Evolutionary conservation across 108 stramenopile genomes (phyloP), one percentile per base, ranked within the genome.

Genomic region (Parmales sp.): DNA sequence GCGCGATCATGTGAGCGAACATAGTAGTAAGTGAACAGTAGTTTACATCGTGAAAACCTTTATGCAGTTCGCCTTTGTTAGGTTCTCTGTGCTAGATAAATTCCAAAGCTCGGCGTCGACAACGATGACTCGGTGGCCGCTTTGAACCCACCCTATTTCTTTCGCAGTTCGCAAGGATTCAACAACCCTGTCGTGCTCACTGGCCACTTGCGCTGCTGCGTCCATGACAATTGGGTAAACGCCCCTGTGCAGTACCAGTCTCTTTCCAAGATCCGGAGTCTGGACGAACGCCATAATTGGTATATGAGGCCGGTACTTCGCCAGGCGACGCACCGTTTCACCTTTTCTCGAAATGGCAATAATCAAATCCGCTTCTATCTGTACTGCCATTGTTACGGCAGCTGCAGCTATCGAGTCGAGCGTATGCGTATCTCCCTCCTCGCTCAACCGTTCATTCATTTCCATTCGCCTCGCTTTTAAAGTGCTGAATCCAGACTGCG

Each of bases 231-330:
- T 67, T 34, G 92, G 92, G 66, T 86, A 83, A 45, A 93, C 80
- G 25, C 85, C 92, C 49, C 92, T 80, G 68, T 85, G 66, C 48
- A 93, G 39, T 67, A 86, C 84, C 38, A 91, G 78, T 68, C 87
- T 86, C 45, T 87, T 82, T 0, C 85, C 92, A 20, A 87, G 74
- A 54, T 89, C 87, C 70, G 76, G 73, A 2, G 49, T 83, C 20
- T 86, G 74, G 66, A 86, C 87, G 68, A 90, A 90, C 39, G 89
- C 78, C 64, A 90, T 64, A 46, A 92, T 86, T 20, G 89, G 89
- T 36, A 87, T 75, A 46, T 81, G 80, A 7, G 88, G 88, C 65
- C 89, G 77, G 54, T 77, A 89, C 29, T 45, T 44, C 11, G 66
- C 66, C 31, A 60, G 54, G n/a, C 13, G 31, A 8, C 9, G 13